Conservation (phyloP, 164 flowering plant genomes). For the Vitis cinerea region DNA sequence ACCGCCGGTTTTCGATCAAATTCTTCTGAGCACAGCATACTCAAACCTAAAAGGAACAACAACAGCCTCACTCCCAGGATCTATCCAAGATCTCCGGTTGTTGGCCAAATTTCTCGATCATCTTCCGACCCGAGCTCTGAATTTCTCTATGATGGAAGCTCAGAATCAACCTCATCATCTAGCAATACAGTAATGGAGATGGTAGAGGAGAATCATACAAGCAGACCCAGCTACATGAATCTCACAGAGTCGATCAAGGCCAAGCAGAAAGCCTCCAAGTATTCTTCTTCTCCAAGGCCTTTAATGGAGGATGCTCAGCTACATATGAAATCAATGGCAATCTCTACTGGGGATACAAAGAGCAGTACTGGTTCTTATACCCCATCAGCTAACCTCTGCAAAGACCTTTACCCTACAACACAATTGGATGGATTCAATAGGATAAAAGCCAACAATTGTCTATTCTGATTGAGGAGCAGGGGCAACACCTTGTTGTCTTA, state of each 20-base stretch:
- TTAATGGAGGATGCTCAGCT: constrained; percentile 15
- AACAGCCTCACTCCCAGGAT: constrained; percentile 26
- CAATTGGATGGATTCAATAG: constrained; percentile 14
- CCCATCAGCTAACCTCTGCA: constrained; percentile 20
- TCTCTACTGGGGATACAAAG: constrained; percentile 29
- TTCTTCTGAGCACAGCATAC: constrained; percentile 24
- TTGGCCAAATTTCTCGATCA: constrained; percentile 15
- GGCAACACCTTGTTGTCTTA: constrained; percentile 41
- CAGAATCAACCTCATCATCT: constrained; percentile 42
- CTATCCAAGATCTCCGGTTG: constrained; percentile 24
- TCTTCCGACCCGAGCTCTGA: constrained; percentile 40
- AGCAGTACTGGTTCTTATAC: constrained; percentile 37
- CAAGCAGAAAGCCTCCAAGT: constrained; percentile 32
- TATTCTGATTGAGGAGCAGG: too few relatives aligned
- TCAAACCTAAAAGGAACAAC: constrained; percentile 36
- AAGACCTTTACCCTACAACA: constrained; percentile 40
- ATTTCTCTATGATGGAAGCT: constrained; percentile 33
- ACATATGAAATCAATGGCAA: constrained; percentile 21
- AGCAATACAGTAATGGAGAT: constrained; percentile 12
- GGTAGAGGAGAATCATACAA: constrained; percentile 16
- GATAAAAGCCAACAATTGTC: background rate
- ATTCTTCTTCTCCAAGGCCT: constrained; percentile 12
- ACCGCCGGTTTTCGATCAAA: constrained; percentile 9
- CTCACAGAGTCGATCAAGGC: constrained; percentile 54
- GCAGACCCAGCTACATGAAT: constrained; percentile 55